Conservation (phyloP, 805 yeast species). For the Blastobotrys terrestris region DNA sequence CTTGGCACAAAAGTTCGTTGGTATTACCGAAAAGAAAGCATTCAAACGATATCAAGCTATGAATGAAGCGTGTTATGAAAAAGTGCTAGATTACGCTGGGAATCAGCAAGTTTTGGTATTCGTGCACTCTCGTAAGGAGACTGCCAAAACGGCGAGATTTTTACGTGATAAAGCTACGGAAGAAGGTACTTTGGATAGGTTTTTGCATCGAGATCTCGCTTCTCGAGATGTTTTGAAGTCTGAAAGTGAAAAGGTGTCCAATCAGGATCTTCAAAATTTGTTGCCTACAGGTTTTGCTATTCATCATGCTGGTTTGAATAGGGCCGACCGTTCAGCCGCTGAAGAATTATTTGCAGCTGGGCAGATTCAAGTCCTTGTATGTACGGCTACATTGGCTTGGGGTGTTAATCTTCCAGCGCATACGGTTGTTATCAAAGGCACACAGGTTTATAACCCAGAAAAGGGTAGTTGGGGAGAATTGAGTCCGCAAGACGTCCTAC, state of each 20-base stretch:
- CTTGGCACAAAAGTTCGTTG: slow-evolving; percentile 77
- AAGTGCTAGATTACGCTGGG: slow-evolving; percentile 55
- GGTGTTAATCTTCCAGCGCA: slow-evolving; percentile 96
- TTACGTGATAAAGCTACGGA: slow-evolving; percentile 56
- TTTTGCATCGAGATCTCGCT: slow-evolving; percentile 43
- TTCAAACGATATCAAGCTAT: slow-evolving; percentile 72
- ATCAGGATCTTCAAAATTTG: slow-evolving; percentile 50
- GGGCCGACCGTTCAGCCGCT: slow-evolving; percentile 64
- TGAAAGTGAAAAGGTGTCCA: slow-evolving; percentile 54
- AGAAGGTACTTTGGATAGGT: slow-evolving; percentile 41
- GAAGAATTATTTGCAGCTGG: slow-evolving; percentile 90
- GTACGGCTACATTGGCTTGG: slow-evolving; percentile 95
- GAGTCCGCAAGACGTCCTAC: slow-evolving; percentile 92
- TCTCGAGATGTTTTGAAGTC: slow-evolving; percentile 61
- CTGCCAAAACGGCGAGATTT: slow-evolving; percentile 75
- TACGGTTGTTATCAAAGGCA: slow-evolving; percentile 88
- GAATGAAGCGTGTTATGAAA: slow-evolving; percentile 87
- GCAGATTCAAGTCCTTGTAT: slow-evolving; percentile 71
- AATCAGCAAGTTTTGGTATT: slow-evolving; percentile 80
- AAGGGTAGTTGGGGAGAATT: slow-evolving; percentile 82
- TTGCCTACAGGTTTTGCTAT: slow-evolving; percentile 73
- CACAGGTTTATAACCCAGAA: slow-evolving; percentile 89
- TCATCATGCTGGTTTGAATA: slow-evolving; percentile 85
- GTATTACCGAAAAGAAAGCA: slow-evolving; percentile 78
- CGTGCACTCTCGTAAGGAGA: slow-evolving; percentile 92